phyloP scores from a whole-genome alignment of 495 filamentous ascomycete species.

The Penicillium pulvis region DNA sequence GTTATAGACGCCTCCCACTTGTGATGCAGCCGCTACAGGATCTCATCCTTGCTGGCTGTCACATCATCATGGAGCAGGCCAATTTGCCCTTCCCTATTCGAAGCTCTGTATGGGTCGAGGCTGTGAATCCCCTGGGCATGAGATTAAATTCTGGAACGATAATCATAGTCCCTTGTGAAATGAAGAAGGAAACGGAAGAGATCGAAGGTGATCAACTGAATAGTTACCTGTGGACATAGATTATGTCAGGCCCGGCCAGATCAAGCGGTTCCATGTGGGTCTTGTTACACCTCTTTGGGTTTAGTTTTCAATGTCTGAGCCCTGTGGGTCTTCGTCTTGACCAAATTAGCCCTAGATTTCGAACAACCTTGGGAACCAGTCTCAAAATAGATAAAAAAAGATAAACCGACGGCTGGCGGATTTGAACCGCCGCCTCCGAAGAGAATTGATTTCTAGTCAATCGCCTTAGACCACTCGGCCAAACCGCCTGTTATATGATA shows the following conservation, averaged over 20 bases:
- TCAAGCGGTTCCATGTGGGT: not conserved
- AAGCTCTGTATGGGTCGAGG: too few species aligned
- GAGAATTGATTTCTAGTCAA: slow-evolving; percentile 19
- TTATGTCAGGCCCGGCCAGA: not conserved
- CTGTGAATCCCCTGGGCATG: too few species aligned
- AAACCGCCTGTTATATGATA: slow-evolving; percentile 15
- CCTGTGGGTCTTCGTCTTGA: not conserved
- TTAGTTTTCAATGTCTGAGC: not conserved
- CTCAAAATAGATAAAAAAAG: not conserved
- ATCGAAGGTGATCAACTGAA: too few species aligned
- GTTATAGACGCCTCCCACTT: too few species aligned
- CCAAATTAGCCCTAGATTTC: not conserved
- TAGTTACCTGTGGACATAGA: not conserved
- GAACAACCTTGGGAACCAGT: not conserved
- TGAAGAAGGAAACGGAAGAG: too few species aligned
- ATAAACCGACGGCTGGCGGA: slow-evolving; percentile 2
- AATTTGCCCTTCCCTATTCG: too few species aligned
- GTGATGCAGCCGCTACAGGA: too few species aligned
- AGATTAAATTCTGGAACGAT: too few species aligned
- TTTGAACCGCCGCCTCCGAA: slow-evolving; percentile 9
- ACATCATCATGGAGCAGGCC: too few species aligned
- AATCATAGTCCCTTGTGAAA: too few species aligned
- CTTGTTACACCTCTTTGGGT: not conserved
- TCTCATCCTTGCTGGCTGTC: too few species aligned
- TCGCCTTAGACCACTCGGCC: slow-evolving; percentile 26